A percentile compares a stretch with the other conserved stretches of the same genome.
phyloP scores from a whole-genome alignment of 257 asterid genomes.

The Capsicum baccatum region DNA sequence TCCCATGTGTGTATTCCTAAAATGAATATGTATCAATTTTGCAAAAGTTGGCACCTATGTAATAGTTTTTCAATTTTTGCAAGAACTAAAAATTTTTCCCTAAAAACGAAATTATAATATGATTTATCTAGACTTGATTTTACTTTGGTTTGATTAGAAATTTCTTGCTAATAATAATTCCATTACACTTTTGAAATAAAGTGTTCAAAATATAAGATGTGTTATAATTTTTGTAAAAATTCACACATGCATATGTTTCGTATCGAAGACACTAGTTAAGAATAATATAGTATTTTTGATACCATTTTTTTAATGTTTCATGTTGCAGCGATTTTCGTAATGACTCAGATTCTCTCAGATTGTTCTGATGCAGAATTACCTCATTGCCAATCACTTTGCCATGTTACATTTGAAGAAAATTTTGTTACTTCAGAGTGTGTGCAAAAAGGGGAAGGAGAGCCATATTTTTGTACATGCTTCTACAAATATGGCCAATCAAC shows the following conservation, averaged over 20 bases:
- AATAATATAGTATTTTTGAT: neutral
- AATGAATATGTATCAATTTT: neutral
- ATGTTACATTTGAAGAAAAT: neutral
- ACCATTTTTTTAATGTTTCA: neutral
- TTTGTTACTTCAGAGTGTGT: neutral
- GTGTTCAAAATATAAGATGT: neutral
- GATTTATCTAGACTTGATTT: neutral
- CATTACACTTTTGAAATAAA: neutral
- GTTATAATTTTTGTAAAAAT: neutral
- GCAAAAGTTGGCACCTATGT: too few species aligned
- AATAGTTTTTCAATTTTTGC: neutral
- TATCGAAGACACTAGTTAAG: neutral
- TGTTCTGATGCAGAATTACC: slow-evolving; percentile 9
- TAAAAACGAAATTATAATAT: neutral
- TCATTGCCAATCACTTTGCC: neutral
- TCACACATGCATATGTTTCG: neutral
- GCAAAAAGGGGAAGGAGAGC: neutral
- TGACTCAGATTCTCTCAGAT: neutral
- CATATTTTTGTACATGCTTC: neutral
- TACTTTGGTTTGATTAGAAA: neutral
- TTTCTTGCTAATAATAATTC: neutral
- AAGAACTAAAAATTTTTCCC: too few species aligned
- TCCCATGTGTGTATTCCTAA: neutral
- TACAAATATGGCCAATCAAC: neutral
- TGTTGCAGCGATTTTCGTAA: neutral